These are phyloP conservation scores for Zangia roseola DNA, from an alignment of 768 basidiomycete species.

Conservation along the genomic window DNA sequence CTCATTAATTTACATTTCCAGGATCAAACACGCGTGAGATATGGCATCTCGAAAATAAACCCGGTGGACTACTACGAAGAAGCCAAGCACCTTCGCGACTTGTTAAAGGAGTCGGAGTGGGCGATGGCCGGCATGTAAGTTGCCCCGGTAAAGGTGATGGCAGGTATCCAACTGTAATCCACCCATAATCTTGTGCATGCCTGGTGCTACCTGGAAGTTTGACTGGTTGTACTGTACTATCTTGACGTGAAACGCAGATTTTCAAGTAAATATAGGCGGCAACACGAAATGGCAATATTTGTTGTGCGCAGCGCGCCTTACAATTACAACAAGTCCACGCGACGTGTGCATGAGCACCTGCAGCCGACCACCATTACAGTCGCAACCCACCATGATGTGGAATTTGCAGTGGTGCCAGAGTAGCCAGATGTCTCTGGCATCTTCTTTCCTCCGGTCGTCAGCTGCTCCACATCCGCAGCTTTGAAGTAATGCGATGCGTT, in stretches of 20 bases:
- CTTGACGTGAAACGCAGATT: background rate
- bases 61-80: constrained; percentile 71
- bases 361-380: too few species aligned
- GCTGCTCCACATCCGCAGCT: constrained; percentile 73
- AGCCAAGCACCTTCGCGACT: constrained; percentile 54
- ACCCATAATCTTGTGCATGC: constrained; percentile 1
- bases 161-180: background rate
- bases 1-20: constrained; percentile 28
- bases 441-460: constrained; percentile 82
- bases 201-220: background rate
- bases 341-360: background rate
- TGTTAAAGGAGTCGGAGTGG: constrained; percentile 58
- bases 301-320: background rate
- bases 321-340: constrained; percentile 2
- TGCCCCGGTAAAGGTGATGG: background rate
- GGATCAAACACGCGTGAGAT: constrained; percentile 82
- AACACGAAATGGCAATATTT: background rate
- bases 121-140: constrained; percentile 33
- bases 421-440: constrained; percentile 78
- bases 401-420: constrained; percentile 17
- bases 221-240: background rate
- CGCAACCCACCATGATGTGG: constrained; percentile 6
- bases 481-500: constrained; percentile 98
- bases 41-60: constrained; percentile 70
- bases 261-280: too few species aligned